Conservation (phyloP, 148 eudicot species). For the Salicornia ramosissima region DNA sequence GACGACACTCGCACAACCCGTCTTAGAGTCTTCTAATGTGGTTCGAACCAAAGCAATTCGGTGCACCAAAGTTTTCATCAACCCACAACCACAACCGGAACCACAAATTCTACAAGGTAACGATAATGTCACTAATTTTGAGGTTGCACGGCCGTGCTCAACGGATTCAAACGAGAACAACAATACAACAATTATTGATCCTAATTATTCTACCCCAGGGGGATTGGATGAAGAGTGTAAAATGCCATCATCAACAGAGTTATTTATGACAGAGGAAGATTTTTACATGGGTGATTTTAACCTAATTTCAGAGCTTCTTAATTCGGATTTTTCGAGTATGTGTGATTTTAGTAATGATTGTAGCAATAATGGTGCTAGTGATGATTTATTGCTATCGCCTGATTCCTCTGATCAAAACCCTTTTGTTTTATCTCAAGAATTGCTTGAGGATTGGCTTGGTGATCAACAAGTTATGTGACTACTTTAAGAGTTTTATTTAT, state of each 20-base stretch:
- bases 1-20: background rate
- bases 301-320: slow-evolving; percentile 21
- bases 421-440: slow-evolving; percentile 31
- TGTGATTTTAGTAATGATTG: slow-evolving; percentile 25
- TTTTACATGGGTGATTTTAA: slow-evolving; percentile 22
- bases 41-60: slow-evolving; percentile 39
- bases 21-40: slow-evolving; percentile 16
- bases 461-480: slow-evolving; percentile 27
- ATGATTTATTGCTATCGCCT: slow-evolving; percentile 21
- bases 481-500: too few species aligned
- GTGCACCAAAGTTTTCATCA: slow-evolving; percentile 31
- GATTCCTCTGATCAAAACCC: slow-evolving; percentile 21
- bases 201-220: background rate
- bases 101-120: background rate
- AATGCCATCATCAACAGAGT: slow-evolving; percentile 6
- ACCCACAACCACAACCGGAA: slow-evolving; percentile 19
- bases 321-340: slow-evolving; percentile 23
- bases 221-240: slow-evolving; percentile 10
- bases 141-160: background rate
- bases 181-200: background rate
- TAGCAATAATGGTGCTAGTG: slow-evolving; percentile 10
- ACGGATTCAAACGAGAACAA: background rate
- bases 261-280: slow-evolving; percentile 6
- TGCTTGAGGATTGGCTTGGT: slow-evolving; percentile 39
- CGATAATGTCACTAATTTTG: background rate